phyloP scores from a whole-genome alignment of 1,284 basidiomycete genomes.

The Cryptococcus sp. region DNA sequence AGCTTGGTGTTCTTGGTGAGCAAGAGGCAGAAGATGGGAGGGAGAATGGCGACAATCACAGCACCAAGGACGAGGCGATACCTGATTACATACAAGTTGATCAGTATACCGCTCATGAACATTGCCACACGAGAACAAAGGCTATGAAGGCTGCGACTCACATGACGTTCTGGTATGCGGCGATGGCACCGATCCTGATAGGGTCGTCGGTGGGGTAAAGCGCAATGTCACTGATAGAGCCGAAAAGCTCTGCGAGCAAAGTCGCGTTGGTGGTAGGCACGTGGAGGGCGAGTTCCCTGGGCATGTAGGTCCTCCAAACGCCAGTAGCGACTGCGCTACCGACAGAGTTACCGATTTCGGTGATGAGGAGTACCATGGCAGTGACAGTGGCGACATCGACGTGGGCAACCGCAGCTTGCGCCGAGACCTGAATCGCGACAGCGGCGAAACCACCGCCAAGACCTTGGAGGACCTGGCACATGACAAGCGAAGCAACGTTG shows the following conservation, averaged over 20 bases:
- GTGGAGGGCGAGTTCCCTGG: slow-evolving; percentile 60
- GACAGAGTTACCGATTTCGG: slow-evolving; percentile 59
- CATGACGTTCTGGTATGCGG: slow-evolving; percentile 52
- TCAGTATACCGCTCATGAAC: background rate
- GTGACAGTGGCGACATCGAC: slow-evolving; percentile 77
- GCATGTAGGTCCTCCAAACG: slow-evolving; percentile 53
- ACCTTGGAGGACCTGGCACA: slow-evolving; percentile 59
- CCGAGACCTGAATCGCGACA: slow-evolving; percentile 68
- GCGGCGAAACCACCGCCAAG: slow-evolving; percentile 65
- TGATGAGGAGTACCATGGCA: slow-evolving; percentile 70
- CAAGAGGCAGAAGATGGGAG: slow-evolving; percentile 47
- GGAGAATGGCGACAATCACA: slow-evolving; percentile 49
- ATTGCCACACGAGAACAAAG: background rate
- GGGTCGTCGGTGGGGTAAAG: slow-evolving; percentile 59
- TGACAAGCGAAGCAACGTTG: slow-evolving; percentile 55
- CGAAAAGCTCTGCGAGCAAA: slow-evolving; percentile 56
- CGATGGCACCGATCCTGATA: slow-evolving; percentile 63
- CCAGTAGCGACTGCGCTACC: slow-evolving; percentile 55
- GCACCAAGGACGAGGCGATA: slow-evolving; percentile 45
- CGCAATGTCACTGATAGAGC: slow-evolving; percentile 59
- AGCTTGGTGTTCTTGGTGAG: slow-evolving; percentile 52
- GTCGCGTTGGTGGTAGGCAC: slow-evolving; percentile 55
- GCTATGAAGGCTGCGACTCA: slow-evolving; percentile 8
- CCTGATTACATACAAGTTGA: slow-evolving; percentile 9
- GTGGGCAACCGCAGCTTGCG: slow-evolving; percentile 76